phyloP scores from a whole-genome alignment of 2,329 filamentous ascomycete genomes.

The Cytospora leucostoma region DNA sequence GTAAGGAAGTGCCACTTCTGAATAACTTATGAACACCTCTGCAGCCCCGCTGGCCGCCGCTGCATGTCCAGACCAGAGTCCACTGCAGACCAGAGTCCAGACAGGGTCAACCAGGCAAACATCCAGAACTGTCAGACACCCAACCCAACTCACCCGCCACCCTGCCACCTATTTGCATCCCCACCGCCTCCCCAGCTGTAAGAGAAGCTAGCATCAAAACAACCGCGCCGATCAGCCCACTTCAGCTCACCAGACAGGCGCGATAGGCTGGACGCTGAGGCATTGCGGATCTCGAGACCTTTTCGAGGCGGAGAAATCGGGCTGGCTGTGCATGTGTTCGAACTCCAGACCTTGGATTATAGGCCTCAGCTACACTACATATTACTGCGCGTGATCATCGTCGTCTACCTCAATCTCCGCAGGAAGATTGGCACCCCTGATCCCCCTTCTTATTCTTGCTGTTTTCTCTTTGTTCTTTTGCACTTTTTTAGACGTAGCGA shows the following conservation, averaged over 20 bases:
- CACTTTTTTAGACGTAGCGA: background rate
- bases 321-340: background rate
- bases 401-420: background rate
- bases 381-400: background rate
- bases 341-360: background rate
- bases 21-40: no score
- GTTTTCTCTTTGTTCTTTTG: background rate
- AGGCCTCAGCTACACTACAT: background rate
- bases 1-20: no score
- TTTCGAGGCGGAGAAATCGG: background rate
- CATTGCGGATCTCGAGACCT: background rate
- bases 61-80: no score
- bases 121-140: no score
- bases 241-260: background rate
- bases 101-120: no score
- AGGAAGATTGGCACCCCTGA: background rate
- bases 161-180: background rate
- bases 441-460: background rate
- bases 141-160: background rate
- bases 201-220: background rate
- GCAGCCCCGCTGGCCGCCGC: no score
- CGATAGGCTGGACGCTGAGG: slow-evolving; percentile 7
- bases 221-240: background rate
- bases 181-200: background rate
- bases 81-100: no score